Evolutionary conservation across 306 rosid species (phyloP).

Genomic region (Glycyrrhiza uralensis): DNA sequence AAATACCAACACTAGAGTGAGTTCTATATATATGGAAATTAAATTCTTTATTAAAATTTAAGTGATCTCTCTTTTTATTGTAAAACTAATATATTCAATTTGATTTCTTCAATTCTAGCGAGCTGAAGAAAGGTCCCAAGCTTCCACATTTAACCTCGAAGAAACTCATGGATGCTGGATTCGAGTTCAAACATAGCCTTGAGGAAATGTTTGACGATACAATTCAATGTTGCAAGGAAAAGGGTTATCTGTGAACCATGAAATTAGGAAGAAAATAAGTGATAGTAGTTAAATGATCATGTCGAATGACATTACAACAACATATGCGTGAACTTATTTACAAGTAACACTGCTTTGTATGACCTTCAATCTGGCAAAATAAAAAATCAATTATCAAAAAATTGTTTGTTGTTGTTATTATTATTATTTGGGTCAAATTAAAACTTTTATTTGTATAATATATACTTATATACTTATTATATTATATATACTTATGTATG

Average conservation of each 20-base stretch:
- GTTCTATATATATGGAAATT: constrained; percentile 24
- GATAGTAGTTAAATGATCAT: too few species aligned
- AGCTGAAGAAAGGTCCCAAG: constrained; percentile 15
- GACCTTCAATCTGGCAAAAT: too few species aligned
- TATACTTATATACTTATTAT: too few species aligned
- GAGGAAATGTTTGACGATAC: constrained; percentile 46
- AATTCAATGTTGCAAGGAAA: constrained; percentile 33
- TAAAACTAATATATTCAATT: neutral
- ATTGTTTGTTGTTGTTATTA: too few species aligned
- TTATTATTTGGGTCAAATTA: too few species aligned
- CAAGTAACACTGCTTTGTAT: too few species aligned
- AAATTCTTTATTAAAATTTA: neutral
- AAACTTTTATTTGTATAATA: too few species aligned
- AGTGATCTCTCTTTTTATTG: neutral
- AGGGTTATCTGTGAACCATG: neutral
- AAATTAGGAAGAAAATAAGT: neutral
- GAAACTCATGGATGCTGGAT: constrained; percentile 50
- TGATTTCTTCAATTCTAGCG: constrained; percentile 19
- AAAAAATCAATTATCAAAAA: too few species aligned
- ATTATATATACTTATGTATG: too few species aligned
- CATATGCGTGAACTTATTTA: too few species aligned
- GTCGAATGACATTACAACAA: too few species aligned
- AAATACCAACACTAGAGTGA: constrained; percentile 46
- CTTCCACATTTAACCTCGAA: constrained; percentile 35
- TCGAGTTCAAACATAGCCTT: constrained; percentile 40